Base-by-base conservation (phyloP, 2,329 filamentous ascomycete genomes). In the Trichoderma breve region DNA sequence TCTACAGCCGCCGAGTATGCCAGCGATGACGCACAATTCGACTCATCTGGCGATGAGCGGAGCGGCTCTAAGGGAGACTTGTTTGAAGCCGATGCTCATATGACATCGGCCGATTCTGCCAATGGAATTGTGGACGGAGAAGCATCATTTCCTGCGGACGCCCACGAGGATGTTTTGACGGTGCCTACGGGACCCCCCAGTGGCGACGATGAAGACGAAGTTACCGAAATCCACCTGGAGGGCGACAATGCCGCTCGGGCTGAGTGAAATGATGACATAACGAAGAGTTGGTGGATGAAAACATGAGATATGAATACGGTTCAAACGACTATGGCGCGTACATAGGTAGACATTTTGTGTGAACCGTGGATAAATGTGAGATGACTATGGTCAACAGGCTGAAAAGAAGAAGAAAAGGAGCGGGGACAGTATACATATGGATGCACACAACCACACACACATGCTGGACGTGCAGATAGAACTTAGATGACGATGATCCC, bases 201-300 rank as follows among this genome's bases (percentile, higher is more conserved):
- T 63, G 82, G 83, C 30, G 76, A 75, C 32, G 79, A 78, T 65
- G 85, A 83, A 14, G 84, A 84, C 36, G 84, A 85, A 53, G 85
- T 86, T 7, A 79, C 85, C 8, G 86, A 87, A 76, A 87, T 87
- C 58, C 84, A 86, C 73, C 76, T 87, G 24, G 84, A 84, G 53
- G 83, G 83, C 61, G 81, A 83, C 69, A 65, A 60, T 8, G 47
- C 47, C 53, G 34, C 57, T 9, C 26, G 32, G n/a, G 14, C 21
- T 14, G 58, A 70, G 24, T 72, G 34, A 64, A 34, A 47, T 55
- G 21, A 65, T 24, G 63, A 21, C 39, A 43, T 60, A 14, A 51
- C 32, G 70, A 67, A 55, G 36, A 51, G 28, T 55, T 18, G 21
- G 62, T 71, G 28, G 26, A 65, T 32, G 21, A 28, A 26, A 21